phyloP scores from a whole-genome alignment of 129 eudicot genomes.

The Saposhnikovia divaricata region DNA sequence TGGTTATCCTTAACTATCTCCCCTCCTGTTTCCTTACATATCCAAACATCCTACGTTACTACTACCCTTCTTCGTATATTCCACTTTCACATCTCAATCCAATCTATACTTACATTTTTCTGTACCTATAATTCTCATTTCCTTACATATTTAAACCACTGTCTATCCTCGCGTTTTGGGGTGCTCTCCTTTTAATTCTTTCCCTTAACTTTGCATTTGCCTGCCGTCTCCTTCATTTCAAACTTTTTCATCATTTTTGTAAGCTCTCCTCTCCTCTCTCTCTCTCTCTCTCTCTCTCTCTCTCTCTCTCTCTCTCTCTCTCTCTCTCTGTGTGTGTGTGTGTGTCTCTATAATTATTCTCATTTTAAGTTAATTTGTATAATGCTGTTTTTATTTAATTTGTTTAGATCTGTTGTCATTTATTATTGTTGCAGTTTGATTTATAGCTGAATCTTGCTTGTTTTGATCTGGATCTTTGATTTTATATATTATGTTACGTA shows the following conservation, averaged over 20 bases:
- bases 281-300: not conserved
- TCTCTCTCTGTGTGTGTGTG: too few species aligned
- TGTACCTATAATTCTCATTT: not conserved
- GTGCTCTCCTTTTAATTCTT: not conserved
- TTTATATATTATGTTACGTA: not conserved
- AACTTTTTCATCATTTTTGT: not conserved
- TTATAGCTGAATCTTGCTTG: not conserved
- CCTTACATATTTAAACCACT: not conserved
- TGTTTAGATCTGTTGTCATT: not conserved
- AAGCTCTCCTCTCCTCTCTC: not conserved
- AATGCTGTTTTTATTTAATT: not conserved
- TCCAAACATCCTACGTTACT: not conserved
- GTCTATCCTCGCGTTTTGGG: not conserved
- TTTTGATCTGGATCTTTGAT: not conserved
- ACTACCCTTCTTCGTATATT: not conserved
- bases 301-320: not conserved
- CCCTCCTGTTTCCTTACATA: not conserved
- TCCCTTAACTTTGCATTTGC: not conserved
- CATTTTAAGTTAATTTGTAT: not conserved
- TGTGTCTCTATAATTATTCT: too few species aligned
- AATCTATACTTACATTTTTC: not conserved
- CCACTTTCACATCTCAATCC: not conserved
- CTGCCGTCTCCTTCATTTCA: not conserved
- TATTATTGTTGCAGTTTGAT: not conserved
- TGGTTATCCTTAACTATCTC: conserved; percentile 6